A percentile compares a stretch with the other conserved stretches of the same genome.
Conservation (phyloP, 371 early-diverging fungal species). For the Mortierella sp. region DNA sequence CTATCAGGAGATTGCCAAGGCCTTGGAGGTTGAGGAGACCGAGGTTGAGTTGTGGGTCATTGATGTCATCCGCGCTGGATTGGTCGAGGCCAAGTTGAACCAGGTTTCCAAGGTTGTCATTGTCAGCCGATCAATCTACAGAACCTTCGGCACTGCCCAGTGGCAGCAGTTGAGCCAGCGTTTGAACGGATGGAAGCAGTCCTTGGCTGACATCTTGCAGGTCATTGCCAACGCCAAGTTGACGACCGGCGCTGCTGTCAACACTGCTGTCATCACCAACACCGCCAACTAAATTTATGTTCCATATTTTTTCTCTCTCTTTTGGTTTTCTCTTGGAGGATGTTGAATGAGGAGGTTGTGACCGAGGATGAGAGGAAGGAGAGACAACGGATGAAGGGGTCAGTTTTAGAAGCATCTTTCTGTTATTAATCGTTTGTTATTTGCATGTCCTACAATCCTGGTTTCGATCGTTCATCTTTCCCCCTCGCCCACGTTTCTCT, state of each 20-base stretch:
- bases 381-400: not conserved
- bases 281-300: constrained; percentile 16
- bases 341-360: not conserved
- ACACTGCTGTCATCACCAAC: constrained; percentile 55
- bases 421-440: not conserved
- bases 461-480: not conserved
- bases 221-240: constrained; percentile 90
- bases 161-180: constrained; percentile 83
- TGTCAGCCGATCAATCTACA: constrained; percentile 86
- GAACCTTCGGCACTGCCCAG: constrained; percentile 86
- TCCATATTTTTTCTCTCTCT: not conserved
- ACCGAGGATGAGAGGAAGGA: not conserved
- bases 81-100: constrained; percentile 96
- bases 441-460: not conserved
- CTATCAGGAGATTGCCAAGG: constrained; percentile 81
- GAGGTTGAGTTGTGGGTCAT: constrained; percentile 96
- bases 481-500: not conserved
- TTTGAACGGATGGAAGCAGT: constrained; percentile 85
- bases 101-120: constrained; percentile 86
- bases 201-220: constrained; percentile 83
- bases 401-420: not conserved
- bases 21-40: constrained; percentile 80
- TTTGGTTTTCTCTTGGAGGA: not conserved
- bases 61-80: constrained; percentile 91
- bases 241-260: constrained; percentile 55